Conservation (phyloP, 306 rosid genomes). For the Pyrus bretschneideri region DNA sequence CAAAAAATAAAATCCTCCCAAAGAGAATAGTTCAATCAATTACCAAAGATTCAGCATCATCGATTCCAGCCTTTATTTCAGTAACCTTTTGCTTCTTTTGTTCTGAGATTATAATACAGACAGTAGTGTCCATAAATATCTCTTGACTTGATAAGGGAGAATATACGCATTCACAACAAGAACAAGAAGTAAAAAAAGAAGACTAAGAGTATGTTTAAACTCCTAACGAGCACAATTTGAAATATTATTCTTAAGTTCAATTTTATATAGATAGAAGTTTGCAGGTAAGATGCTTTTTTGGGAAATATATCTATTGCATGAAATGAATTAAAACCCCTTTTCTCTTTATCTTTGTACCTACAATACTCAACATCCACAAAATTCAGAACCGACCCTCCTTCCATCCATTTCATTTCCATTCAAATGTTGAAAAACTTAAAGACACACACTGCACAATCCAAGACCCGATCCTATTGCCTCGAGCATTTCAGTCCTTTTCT, state of each 20-base stretch:
- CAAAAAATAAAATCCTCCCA: conserved; percentile 18
- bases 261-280: background rate
- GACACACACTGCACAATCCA: background rate
- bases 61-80: conserved; percentile 75
- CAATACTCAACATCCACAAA: background rate
- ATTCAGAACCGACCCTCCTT: background rate
- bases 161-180: too few species aligned
- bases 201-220: background rate
- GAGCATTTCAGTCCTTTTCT: background rate
- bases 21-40: conserved; percentile 11
- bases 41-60: conserved; percentile 93
- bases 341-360: background rate
- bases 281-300: background rate
- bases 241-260: background rate
- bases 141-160: too few species aligned
- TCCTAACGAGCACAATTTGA: background rate
- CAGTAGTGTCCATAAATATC: too few species aligned
- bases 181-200: too few species aligned
- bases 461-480: background rate
- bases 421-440: background rate
- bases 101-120: conserved; percentile 36
- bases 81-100: conserved; percentile 83
- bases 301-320: background rate
- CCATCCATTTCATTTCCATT: background rate
- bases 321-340: background rate